These are phyloP conservation scores for Candida gorgasii DNA, from an alignment of 805 yeast species.

Conservation along the genomic window DNA sequence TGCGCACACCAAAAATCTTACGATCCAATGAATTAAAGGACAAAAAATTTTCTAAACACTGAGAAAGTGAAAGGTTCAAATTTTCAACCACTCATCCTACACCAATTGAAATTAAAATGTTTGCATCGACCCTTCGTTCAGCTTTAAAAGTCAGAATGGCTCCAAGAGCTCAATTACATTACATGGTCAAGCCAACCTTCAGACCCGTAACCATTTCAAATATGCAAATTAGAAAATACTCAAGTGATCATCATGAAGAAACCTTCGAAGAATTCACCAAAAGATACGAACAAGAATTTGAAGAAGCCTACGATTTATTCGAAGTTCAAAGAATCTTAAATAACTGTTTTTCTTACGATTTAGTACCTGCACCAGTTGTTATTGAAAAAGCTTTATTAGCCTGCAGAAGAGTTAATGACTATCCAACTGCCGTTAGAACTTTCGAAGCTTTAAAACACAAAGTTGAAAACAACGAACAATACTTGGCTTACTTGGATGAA, in stretches of 20 bases:
- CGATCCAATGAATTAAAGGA: slow-evolving; percentile 19
- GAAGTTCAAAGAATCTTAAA: slow-evolving; percentile 82
- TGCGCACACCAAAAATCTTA: slow-evolving; percentile 13
- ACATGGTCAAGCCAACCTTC: slow-evolving; percentile 1
- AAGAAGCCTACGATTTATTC: slow-evolving; percentile 50
- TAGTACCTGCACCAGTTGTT: slow-evolving; percentile 97
- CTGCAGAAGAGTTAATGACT: slow-evolving; percentile 98
- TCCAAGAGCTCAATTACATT: slow-evolving; percentile 19
- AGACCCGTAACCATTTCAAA: slow-evolving; percentile 12
- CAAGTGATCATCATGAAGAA: slow-evolving; percentile 83
- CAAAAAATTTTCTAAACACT: slow-evolving; percentile 18
- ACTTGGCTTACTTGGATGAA: slow-evolving; percentile 94
- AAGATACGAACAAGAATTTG: slow-evolving; percentile 93
- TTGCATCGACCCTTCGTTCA: slow-evolving; percentile 43
- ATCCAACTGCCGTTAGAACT: slow-evolving; percentile 97
- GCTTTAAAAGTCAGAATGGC: slow-evolving; percentile 38
- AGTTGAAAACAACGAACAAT: slow-evolving; percentile 92
- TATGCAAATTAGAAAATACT: slow-evolving; percentile 61
- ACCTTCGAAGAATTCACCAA: slow-evolving; percentile 92
- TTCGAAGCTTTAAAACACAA: slow-evolving; percentile 96
- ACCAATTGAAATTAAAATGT: slow-evolving; percentile 22
- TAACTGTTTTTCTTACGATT: slow-evolving; percentile 97
- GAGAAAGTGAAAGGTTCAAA: slow-evolving; percentile 10
- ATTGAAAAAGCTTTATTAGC: slow-evolving; percentile 95
- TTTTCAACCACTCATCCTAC: neutral